A percentile compares a stretch with the other conserved stretches of the same genome.
Conservation (phyloP, 2,329 filamentous ascomycete species). For the Beauveria pseudobassiana region DNA sequence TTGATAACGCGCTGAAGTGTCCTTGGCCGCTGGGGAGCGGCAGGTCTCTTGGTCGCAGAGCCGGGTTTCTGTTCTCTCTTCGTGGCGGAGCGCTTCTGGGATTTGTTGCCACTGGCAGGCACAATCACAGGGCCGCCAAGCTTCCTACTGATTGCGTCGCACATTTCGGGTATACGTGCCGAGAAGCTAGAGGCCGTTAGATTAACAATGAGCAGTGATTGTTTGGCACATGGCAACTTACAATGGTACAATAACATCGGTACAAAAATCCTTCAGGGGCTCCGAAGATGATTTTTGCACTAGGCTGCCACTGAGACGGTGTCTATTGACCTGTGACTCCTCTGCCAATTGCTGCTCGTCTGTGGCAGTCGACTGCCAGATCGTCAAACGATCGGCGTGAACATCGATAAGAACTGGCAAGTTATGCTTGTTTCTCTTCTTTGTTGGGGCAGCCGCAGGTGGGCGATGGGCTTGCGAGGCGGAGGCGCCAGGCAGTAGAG, state of each 20-base stretch:
- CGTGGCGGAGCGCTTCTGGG: conserved; percentile 33
- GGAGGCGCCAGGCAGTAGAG: conserved; percentile 33
- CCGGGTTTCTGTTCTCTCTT: conserved; percentile 45
- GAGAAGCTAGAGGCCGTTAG: conserved; percentile 54
- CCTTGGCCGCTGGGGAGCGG: conserved; percentile 33
- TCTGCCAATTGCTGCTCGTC: conserved; percentile 47
- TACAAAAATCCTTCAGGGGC: conserved; percentile 66
- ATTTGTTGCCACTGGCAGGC: conserved; percentile 44
- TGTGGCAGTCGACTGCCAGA: conserved; percentile 71
- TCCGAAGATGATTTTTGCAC: conserved; percentile 44
- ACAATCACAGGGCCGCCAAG: conserved; percentile 63
- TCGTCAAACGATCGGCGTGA: conserved; percentile 69
- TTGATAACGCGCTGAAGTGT: conserved; percentile 58
- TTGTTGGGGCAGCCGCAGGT: conserved; percentile 25
- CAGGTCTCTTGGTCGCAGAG: conserved; percentile 40
- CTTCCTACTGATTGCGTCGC: conserved; percentile 64
- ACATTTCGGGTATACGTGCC: conserved; percentile 64
- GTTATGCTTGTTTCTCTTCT: conserved; percentile 57
- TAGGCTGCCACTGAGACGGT: conserved; percentile 26
- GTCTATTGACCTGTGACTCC: conserved; percentile 35
- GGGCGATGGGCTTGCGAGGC: conserved; percentile 25
- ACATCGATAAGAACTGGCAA: conserved; percentile 61
- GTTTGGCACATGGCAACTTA: conserved; percentile 30
- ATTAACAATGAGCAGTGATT: neutral
- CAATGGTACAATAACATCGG: conserved; percentile 76